These are phyloP conservation scores for Teratosphaeria viscida DNA, from an alignment of 2,329 filamentous ascomycete genomes.

Conservation along the genomic window DNA sequence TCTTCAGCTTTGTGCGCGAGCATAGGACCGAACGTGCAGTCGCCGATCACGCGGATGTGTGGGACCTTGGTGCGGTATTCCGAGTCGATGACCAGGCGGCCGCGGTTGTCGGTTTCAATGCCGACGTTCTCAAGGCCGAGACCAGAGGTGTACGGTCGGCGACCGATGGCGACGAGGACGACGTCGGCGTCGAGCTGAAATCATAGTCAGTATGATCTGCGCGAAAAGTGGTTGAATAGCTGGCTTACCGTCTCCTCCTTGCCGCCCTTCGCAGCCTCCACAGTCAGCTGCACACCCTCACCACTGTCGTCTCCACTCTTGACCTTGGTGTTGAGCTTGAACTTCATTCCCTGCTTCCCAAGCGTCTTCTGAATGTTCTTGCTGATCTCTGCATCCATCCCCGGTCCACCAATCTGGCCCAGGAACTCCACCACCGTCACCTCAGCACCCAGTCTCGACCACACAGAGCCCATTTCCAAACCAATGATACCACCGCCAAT, in stretches of 20 bases:
- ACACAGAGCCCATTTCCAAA: constrained; percentile 95
- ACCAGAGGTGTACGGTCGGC: constrained; percentile 84
- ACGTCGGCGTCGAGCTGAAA: constrained; percentile 79
- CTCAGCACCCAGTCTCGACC: constrained; percentile 85
- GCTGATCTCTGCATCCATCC: constrained; percentile 90
- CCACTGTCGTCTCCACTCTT: constrained; percentile 69
- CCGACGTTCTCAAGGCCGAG: constrained; percentile 91
- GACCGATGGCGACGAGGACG: constrained; percentile 91
- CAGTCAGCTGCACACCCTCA: constrained; percentile 66
- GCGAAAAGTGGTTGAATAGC: constrained; percentile 1
- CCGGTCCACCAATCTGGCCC: constrained; percentile 89
- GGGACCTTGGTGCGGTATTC: constrained; percentile 97
- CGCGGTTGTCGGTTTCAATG: constrained; percentile 82
- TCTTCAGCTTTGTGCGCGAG: constrained; percentile 99
- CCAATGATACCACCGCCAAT: constrained; percentile 98
- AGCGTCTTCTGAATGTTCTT: constrained; percentile 89
- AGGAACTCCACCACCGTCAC: constrained; percentile 97
- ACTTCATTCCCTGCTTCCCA: constrained; percentile 93
- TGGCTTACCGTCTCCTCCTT: constrained; percentile 77
- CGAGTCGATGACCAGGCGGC: constrained; percentile 91
- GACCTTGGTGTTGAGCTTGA: constrained; percentile 97
- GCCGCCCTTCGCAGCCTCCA: constrained; percentile 91
- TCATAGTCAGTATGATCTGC: constrained; percentile 8
- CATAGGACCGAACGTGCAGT: constrained; percentile 90
- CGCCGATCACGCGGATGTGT: constrained; percentile 93